These are phyloP conservation scores for Trichoderma brevicompactum DNA, from an alignment of 2,329 filamentous ascomycete genomes.

Conservation along the genomic window DNA sequence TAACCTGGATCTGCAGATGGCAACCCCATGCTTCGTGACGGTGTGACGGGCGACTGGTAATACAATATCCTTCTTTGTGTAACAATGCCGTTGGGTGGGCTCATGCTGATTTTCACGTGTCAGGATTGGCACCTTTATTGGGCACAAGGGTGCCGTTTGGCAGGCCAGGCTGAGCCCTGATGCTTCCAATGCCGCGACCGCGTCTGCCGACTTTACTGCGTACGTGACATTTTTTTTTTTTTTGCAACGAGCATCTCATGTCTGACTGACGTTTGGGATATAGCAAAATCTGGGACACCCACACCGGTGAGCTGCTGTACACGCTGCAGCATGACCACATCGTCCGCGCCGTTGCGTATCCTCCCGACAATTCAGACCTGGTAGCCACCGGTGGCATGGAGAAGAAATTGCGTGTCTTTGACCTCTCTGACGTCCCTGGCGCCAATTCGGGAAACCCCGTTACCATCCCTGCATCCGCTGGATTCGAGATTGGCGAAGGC, in stretches of 20 bases:
- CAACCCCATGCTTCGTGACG: slow-evolving; percentile 97
- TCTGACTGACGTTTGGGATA: background rate
- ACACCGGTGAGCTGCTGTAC: slow-evolving; percentile 85
- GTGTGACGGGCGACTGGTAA: slow-evolving; percentile 90
- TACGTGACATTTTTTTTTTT: slow-evolving; percentile 49
- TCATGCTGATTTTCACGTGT: slow-evolving; percentile 6
- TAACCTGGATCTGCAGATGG: slow-evolving; percentile 66
- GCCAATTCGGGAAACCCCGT: slow-evolving; percentile 46
- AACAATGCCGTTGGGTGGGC: background rate
- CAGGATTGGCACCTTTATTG: slow-evolving; percentile 97
- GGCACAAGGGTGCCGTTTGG: slow-evolving; percentile 98
- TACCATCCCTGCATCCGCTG: slow-evolving; percentile 62
- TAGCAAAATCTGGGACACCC: slow-evolving; percentile 96
- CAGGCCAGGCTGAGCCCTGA: slow-evolving; percentile 90
- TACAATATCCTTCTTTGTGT: slow-evolving; percentile 33
- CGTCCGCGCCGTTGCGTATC: slow-evolving; percentile 90
- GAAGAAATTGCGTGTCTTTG: slow-evolving; percentile 94
- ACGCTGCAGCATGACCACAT: slow-evolving; percentile 93
- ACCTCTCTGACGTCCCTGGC: slow-evolving; percentile 67
- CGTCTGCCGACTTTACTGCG: slow-evolving; percentile 95
- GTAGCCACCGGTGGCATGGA: slow-evolving; percentile 93
- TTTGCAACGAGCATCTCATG: background rate
- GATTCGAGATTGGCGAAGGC: slow-evolving; percentile 86
- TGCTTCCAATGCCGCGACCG: slow-evolving; percentile 85
- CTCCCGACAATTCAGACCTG: slow-evolving; percentile 77